Evolutionary conservation across 148 eudicot species (phyloP).

Genomic region (Vaccinium corymbosum): DNA sequence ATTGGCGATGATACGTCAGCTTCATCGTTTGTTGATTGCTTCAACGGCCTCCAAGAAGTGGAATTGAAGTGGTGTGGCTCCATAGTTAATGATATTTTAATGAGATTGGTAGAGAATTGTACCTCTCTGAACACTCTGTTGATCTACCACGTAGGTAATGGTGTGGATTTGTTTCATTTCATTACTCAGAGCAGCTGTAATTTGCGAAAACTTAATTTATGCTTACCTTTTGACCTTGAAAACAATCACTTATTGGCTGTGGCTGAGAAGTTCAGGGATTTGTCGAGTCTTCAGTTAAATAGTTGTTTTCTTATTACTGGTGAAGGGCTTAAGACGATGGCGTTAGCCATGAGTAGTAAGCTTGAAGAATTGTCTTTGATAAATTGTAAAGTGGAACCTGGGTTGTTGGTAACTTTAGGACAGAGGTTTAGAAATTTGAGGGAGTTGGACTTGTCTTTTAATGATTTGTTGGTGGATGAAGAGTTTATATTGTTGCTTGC

Average conservation of each 20-base stretch:
- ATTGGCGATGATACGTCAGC: constrained; percentile 42
- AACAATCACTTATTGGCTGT: constrained; percentile 42
- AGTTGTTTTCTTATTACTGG: constrained; percentile 49
- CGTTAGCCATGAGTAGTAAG: constrained; percentile 18
- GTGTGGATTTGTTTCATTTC: constrained; percentile 48
- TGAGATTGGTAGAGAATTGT: constrained; percentile 36
- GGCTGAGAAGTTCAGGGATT: constrained; percentile 28
- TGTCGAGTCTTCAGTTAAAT: constrained; percentile 32
- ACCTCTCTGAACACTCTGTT: constrained; percentile 30
- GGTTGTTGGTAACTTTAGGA: constrained; percentile 43
- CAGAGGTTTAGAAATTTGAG: constrained; percentile 38
- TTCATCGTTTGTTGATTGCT: constrained; percentile 23
- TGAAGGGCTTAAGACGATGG: constrained; percentile 40
- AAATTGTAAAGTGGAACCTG: constrained; percentile 45
- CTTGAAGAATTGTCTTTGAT: constrained; percentile 47
- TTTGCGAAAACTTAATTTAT: constrained; percentile 41
- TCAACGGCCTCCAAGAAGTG: constrained; percentile 35
- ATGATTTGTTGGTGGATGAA: constrained; percentile 38
- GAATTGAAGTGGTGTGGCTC: constrained; percentile 51
- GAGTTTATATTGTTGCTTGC: constrained; percentile 45
- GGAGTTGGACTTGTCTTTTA: constrained; percentile 49
- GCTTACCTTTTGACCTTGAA: constrained; percentile 54
- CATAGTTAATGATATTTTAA: constrained; percentile 34
- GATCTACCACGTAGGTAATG: constrained; percentile 51
- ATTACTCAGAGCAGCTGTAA: constrained; percentile 26